Evolutionary conservation across 352 stramenopile genomes (phyloP), one percentile per base, ranked within the genome.

Genomic region (Globisporangium iwayamae): DNA sequence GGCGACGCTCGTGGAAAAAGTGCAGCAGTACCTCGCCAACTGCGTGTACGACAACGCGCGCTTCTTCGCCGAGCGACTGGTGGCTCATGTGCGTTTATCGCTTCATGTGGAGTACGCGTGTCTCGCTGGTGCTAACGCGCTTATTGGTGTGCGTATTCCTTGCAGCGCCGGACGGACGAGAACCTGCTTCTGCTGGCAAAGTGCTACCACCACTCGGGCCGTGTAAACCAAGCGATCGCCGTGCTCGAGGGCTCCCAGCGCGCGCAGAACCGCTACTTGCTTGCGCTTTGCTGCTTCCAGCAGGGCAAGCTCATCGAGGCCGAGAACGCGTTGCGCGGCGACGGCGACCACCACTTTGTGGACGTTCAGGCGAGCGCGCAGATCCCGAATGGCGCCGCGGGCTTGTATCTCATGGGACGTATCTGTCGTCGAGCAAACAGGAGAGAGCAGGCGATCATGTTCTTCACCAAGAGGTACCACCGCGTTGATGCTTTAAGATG

Each of bases 351-450:
- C 45, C 47, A 74, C 32, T 63, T 61, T 62, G 60, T 51, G n/a
- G 64, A 34, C 61, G 70, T 20, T 32, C 71, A 41, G 46, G 66
- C 34, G 48, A 79, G 60, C 65, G 77, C 62, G 60, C 83, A 63
- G 58, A 76, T 91, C 64, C 89, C 83, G 28, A 97, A 94, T 63
- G 93, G 92, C 48, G 93, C 96, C 18, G 90, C 90, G 6, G 96
- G 96, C 2, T 50, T 98, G 28, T 91, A 96, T 66, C 71, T 99
- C 8, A 70, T 99, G 30, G 96, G 94, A 0, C 75, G 90, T 46
- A 93, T 98, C 60, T 99, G 90, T 66, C 78, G 81, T 47, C 82
- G 83, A 47, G 90, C 85, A 8, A 97, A 94, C 67, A 85, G 95
- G 22, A 82, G 80, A n/a, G 75, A 97, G 32, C 81, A 97, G 48